Evolutionary conservation across 805 yeast genomes (phyloP).

Genomic region (Kuraishia floccosa): DNA sequence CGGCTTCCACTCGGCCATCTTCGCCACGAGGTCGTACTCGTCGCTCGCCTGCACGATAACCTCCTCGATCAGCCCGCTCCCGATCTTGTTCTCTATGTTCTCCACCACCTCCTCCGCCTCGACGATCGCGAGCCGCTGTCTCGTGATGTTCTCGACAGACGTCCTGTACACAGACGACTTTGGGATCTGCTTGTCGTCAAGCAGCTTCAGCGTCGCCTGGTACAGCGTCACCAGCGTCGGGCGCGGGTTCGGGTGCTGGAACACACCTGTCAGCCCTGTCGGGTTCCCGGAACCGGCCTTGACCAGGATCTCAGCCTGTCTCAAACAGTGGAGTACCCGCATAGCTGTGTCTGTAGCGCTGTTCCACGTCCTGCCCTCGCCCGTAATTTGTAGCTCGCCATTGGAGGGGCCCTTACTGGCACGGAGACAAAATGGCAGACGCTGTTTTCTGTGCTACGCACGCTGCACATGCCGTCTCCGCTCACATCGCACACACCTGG

Average conservation of each 20-base stretch:
- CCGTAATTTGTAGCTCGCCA: too few relatives aligned
- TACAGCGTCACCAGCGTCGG: constrained; percentile 67
- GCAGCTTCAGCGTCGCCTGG: constrained; percentile 50
- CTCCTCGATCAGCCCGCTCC: constrained; percentile 80
- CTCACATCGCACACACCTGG: too few relatives aligned
- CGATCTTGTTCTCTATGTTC: constrained; percentile 62
- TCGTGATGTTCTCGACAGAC: constrained; percentile 62
- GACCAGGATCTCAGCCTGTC: constrained; percentile 39
- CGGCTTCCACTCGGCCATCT: constrained; percentile 55
- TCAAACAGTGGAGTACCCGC: too few relatives aligned
- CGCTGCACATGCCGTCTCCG: too few relatives aligned
- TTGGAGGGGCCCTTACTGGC: too few relatives aligned
- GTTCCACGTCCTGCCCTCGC: too few relatives aligned
- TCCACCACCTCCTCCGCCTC: constrained; percentile 48
- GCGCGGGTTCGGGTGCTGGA: constrained; percentile 75
- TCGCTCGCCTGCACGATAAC: constrained; percentile 73
- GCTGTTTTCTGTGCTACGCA: too few relatives aligned
- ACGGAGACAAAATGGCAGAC: too few relatives aligned
- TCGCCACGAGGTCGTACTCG: constrained; percentile 56
- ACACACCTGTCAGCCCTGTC: constrained; percentile 72
- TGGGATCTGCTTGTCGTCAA: constrained; percentile 57
- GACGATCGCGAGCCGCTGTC: constrained; percentile 56
- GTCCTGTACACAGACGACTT: constrained; percentile 64
- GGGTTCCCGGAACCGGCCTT: constrained; percentile 56
- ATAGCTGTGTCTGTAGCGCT: too few relatives aligned